These are phyloP conservation scores for Wickerhamomyces queroliae DNA, from an alignment of 805 yeast genomes.

Conservation along the genomic window DNA sequence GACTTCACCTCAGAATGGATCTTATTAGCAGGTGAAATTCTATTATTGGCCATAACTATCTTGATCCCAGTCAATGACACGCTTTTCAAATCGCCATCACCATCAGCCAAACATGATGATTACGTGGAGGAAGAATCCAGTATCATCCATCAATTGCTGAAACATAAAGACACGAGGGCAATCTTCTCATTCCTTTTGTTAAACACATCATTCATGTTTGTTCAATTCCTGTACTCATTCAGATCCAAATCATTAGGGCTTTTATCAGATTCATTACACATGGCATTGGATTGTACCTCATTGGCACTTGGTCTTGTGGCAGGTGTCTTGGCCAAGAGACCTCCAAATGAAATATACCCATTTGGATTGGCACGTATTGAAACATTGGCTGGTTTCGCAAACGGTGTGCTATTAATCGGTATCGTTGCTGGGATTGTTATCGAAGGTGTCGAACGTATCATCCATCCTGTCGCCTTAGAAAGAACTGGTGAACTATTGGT, in stretches of 20 bases:
- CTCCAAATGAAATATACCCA: conserved; percentile 69
- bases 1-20: conserved; percentile 5
- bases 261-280: conserved; percentile 89
- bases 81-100: conserved; percentile 1
- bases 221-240: conserved; percentile 87
- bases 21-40: conserved; percentile 10
- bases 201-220: conserved; percentile 90
- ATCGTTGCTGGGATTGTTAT: conserved; percentile 84
- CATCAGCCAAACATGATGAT: neutral
- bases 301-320: conserved; percentile 87
- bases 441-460: conserved; percentile 79
- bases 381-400: conserved; percentile 91
- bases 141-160: conserved; percentile 17
- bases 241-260: conserved; percentile 89
- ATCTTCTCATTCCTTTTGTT: conserved; percentile 82
- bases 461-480: conserved; percentile 70
- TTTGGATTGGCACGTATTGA: conserved; percentile 83
- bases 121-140: conserved; percentile 5
- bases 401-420: conserved; percentile 82
- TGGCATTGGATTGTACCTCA: conserved; percentile 94
- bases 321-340: conserved; percentile 54
- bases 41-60: conserved; percentile 6
- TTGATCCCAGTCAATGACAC: conserved; percentile 12
- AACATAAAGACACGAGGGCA: conserved; percentile 70
- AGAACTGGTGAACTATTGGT: conserved; percentile 79